phyloP scores from a whole-genome alignment of 176 grass and related monocot genomes.

The Phoenix dactylifera region DNA sequence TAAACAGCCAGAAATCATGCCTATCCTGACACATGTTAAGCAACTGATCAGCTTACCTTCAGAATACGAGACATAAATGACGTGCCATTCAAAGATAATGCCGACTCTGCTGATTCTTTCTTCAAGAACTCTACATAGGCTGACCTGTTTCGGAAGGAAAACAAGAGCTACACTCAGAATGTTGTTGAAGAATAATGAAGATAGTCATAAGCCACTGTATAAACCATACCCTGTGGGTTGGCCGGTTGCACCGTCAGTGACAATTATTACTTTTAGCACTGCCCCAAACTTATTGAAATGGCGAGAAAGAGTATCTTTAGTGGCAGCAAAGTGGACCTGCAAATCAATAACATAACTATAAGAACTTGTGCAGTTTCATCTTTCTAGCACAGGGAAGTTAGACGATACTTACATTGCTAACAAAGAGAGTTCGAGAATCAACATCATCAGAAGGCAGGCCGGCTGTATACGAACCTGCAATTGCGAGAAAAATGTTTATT shows the following conservation, averaged over 20 bases:
- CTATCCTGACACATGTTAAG: no score
- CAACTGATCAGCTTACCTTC: slow-evolving; percentile 40
- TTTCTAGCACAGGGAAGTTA: not conserved
- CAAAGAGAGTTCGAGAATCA: slow-evolving; percentile 73
- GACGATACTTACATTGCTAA: slow-evolving; percentile 67
- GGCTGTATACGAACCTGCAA: slow-evolving; percentile 52
- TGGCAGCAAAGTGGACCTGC: slow-evolving; percentile 93
- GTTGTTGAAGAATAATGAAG: not conserved
- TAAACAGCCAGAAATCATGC: no score
- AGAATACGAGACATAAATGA: slow-evolving; percentile 94
- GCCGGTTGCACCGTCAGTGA: slow-evolving; percentile 70
- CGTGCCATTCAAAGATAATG: slow-evolving; percentile 82
- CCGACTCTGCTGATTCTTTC: slow-evolving; percentile 79
- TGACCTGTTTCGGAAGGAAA: slow-evolving; percentile 33
- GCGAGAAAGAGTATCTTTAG: slow-evolving; percentile 78
- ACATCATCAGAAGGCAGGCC: slow-evolving; percentile 58
- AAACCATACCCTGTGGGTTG: slow-evolving; percentile 81
- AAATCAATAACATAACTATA: slow-evolving; percentile 1
- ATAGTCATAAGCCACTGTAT: not conserved
- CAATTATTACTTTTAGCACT: slow-evolving; percentile 89
- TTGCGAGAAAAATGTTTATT: slow-evolving; percentile 23
- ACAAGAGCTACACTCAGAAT: no score
- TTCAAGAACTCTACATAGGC: slow-evolving; percentile 84
- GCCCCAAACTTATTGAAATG: slow-evolving; percentile 97
- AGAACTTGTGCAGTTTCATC: no score